Evolutionary conservation across 805 yeast genomes (phyloP).

Genomic region (Komagataella kurtzmanii): DNA sequence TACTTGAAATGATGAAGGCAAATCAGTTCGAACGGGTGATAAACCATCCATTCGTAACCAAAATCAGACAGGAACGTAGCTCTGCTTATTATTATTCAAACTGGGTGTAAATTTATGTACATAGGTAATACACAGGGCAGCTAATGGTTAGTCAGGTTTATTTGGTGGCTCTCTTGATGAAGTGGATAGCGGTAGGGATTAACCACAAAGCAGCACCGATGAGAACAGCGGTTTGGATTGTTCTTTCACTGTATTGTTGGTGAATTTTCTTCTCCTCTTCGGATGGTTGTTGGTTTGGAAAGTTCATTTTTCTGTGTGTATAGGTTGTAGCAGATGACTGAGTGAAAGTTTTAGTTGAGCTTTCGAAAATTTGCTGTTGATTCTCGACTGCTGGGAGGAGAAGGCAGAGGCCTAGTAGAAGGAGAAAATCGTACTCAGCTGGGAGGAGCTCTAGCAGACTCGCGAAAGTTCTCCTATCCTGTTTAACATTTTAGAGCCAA

Average conservation of each 20-base stretch:
- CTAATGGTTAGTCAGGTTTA: neutral
- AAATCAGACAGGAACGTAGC: neutral
- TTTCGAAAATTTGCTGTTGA: neutral
- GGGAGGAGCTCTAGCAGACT: neutral
- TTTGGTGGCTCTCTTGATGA: slow-evolving; percentile 21
- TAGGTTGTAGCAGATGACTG: slow-evolving; percentile 3
- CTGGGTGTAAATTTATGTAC: neutral
- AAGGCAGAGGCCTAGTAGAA: neutral
- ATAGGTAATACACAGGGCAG: neutral
- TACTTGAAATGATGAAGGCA: neutral
- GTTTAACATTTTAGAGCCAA: neutral
- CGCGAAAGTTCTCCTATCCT: neutral
- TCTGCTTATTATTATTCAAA: neutral
- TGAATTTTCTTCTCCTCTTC: slow-evolving; percentile 60
- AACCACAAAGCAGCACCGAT: slow-evolving; percentile 55
- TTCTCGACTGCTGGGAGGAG: neutral
- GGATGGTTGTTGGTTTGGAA: slow-evolving; percentile 33
- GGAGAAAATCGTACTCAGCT: neutral
- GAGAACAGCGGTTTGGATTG: slow-evolving; percentile 44
- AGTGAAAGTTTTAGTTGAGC: neutral
- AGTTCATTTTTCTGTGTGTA: slow-evolving; percentile 16
- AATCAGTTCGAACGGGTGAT: neutral
- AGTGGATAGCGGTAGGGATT: slow-evolving; percentile 41
- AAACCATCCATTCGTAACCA: neutral
- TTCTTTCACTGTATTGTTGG: slow-evolving; percentile 45